Evolutionary conservation across 2,329 filamentous ascomycete species (phyloP), one percentile per base, ranked within the genome.

Genomic region (Graphiopsis chlorocephala): DNA sequence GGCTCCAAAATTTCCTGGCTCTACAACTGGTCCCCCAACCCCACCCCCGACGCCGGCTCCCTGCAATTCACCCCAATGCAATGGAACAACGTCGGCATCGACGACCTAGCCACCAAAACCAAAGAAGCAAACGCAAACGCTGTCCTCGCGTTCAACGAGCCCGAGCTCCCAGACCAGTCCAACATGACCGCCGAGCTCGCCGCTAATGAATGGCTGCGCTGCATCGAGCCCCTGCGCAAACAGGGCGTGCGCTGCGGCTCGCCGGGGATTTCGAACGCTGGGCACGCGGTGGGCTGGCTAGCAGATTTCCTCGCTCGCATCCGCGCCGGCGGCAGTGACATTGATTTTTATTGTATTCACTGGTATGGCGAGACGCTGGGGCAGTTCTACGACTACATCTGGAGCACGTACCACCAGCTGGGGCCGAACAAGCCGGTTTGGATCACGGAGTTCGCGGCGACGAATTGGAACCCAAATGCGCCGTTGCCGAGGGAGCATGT

Each of bases 341-440:
- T 74, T 4, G 73, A 75, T 58, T 75, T 75, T 61, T 73, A 69
- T 31, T 71, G 68, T 53, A 53, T 75, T 5, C 73, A 75, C 62
- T 76, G 72, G 73, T 76, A 75, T 45, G 74, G 72, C 14, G 69
- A 68, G 8, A 66, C 57, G 45, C 55, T 74, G 10, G 74, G 73
- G 1, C 53, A 64, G 23, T 75, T 76, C 29, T 75, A 74, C 62
- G 74, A 75, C 57, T 75, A 76, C 56, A 72, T 76, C 56, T 76
- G 74, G 74, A 65, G 55, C 25, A 72, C 72, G 62, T 70, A 67
- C 52, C 66, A 70, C 52, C 71, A 72, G 65, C 63, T 73, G 12
- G 72, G 69, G 17, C 59, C 70, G 1, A 64, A 68, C 23, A 72
- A 70, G 65, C 69, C 69, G n/a, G 73, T 74, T 6, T 76, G 74